These are phyloP conservation scores for Pholiota molesta DNA, from an alignment of 768 basidiomycete species.

Conservation along the genomic window DNA sequence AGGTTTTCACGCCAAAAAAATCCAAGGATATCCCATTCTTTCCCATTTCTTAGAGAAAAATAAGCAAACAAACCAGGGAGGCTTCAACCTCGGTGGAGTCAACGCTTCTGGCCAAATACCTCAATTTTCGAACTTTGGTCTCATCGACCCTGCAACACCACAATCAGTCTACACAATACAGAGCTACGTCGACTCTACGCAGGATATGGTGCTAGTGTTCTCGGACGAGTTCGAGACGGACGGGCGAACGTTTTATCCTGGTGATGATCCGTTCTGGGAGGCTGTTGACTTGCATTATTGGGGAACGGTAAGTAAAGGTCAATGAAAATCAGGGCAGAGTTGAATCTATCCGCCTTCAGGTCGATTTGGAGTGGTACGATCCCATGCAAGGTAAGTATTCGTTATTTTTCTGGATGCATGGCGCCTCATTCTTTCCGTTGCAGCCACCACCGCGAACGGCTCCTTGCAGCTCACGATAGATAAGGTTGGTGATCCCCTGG, in stretches of 20 bases:
- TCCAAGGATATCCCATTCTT: conserved; percentile 51
- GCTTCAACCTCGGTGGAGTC: conserved; percentile 73
- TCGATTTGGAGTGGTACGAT: conserved; percentile 82
- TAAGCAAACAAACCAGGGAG: conserved; percentile 46
- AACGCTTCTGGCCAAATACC: conserved; percentile 74
- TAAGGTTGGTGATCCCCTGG: conserved; percentile 35
- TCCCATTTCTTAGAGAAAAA: conserved; percentile 43
- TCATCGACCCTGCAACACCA: conserved; percentile 80
- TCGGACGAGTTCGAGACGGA: conserved; percentile 83
- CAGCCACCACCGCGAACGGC: conserved; percentile 69
- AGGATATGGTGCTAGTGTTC: conserved; percentile 62
- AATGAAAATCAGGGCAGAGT: not conserved
- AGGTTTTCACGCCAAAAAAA: not conserved
- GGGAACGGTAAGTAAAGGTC: conserved; percentile 42
- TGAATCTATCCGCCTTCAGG: conserved; percentile 24
- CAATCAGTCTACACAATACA: conserved; percentile 49
- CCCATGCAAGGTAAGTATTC: conserved; percentile 46
- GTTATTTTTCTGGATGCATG: not conserved
- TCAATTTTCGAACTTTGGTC: conserved; percentile 50
- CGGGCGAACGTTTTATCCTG: conserved; percentile 71
- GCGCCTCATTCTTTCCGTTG: not conserved
- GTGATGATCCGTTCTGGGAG: conserved; percentile 68
- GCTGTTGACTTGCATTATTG: conserved; percentile 71
- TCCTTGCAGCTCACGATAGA: conserved; percentile 72
- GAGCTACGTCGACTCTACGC: conserved; percentile 56